A percentile compares a stretch with the other conserved stretches of the same genome.
Evolutionary conservation across 306 rosid species (phyloP).

Genomic region (Citrullus amarus): DNA sequence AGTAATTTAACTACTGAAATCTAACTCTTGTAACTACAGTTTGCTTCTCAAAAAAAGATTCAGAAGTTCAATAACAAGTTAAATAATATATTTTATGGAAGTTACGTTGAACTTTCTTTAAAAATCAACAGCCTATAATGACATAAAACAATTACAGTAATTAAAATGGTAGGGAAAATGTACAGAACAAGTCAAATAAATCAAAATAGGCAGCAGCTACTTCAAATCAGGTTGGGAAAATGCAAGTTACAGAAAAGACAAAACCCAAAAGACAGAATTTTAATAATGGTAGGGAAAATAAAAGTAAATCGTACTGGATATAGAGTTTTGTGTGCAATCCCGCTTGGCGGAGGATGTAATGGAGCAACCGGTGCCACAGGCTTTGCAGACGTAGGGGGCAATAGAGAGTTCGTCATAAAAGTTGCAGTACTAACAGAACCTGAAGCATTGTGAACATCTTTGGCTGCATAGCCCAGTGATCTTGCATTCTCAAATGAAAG

Average conservation of each 20-base stretch:
- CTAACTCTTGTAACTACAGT: background rate
- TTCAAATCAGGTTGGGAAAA: background rate
- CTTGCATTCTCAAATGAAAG: constrained; percentile 49
- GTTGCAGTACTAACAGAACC: constrained; percentile 38
- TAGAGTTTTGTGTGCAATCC: constrained; percentile 37
- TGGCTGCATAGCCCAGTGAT: constrained; percentile 35
- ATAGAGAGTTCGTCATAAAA: constrained; percentile 32
- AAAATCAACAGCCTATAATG: background rate
- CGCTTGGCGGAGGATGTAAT: constrained; percentile 49
- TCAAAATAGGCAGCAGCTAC: background rate
- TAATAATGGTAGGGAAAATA: constrained; percentile 11
- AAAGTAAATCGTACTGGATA: constrained; percentile 33
- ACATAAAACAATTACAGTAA: background rate
- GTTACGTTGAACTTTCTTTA: background rate
- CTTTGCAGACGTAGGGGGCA: constrained; percentile 50
- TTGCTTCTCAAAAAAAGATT: background rate
- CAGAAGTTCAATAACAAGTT: background rate
- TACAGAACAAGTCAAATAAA: background rate
- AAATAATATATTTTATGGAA: background rate
- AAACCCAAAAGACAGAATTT: background rate
- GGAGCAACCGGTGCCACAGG: constrained; percentile 39
- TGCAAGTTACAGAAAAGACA: background rate
- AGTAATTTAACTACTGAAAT: background rate
- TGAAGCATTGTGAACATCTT: constrained; percentile 43
- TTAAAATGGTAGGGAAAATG: background rate